Percentiles rank a stretch among this genome's conserved stretches.
phyloP scores from a whole-genome alignment of 2,329 filamentous ascomycete genomes.

The Ceratocystis colombiana region DNA sequence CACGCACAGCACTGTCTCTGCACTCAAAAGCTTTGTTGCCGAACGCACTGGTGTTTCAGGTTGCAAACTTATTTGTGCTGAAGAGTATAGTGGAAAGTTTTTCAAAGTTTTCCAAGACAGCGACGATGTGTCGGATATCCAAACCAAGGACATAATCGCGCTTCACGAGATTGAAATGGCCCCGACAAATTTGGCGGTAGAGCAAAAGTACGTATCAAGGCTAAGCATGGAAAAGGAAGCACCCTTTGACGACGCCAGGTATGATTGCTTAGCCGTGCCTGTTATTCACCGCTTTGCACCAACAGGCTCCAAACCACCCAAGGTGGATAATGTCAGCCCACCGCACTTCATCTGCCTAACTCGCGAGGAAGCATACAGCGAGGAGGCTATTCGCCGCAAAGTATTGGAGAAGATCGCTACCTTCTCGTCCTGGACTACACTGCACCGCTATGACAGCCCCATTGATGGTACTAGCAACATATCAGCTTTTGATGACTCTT shows the following conservation, averaged over 20 bases:
- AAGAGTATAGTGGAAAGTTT: conserved; percentile 74
- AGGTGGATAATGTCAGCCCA: conserved; percentile 33
- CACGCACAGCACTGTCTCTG: conserved; percentile 59
- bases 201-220: conserved; percentile 37
- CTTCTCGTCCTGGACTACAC: conserved; percentile 60
- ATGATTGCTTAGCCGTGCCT: conserved; percentile 59
- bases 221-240: conserved; percentile 41
- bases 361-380: conserved; percentile 54
- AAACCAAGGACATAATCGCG: conserved; percentile 53
- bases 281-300: conserved; percentile 51
- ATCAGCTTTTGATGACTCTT: conserved; percentile 34
- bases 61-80: conserved; percentile 63
- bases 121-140: conserved; percentile 60
- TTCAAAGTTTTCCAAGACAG: conserved; percentile 75
- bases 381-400: conserved; percentile 69
- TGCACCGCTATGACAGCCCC: conserved; percentile 42
- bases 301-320: conserved; percentile 30
- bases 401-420: conserved; percentile 64
- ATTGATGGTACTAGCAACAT: conserved; percentile 18
- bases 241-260: conserved; percentile 49
- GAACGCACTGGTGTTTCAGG: conserved; percentile 53
- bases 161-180: conserved; percentile 66
- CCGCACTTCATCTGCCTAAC: conserved; percentile 67
- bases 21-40: conserved; percentile 61
- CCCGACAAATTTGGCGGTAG: conserved; percentile 63